These are phyloP conservation scores for Amylostereum areolatum DNA, from an alignment of 1,284 basidiomycete species.

Conservation along the genomic window DNA sequence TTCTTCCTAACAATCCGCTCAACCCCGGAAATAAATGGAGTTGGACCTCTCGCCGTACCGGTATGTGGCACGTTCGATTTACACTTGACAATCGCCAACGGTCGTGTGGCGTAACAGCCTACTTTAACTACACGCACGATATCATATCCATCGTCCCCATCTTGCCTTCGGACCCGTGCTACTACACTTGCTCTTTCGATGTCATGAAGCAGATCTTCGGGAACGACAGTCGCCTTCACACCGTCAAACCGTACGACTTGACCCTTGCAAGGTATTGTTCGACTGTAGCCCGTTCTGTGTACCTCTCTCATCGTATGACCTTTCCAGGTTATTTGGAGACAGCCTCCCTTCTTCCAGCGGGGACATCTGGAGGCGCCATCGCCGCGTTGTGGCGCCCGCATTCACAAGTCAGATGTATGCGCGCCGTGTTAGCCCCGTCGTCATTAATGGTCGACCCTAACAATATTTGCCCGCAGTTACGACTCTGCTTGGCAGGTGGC, in stretches of 20 bases:
- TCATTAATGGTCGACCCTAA: not conserved
- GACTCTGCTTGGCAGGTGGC: not conserved
- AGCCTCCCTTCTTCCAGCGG: constrained; percentile 23
- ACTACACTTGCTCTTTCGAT: not conserved
- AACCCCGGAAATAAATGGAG: not conserved
- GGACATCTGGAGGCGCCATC: constrained; percentile 25
- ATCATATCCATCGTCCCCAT: not conserved
- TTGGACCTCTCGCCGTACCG: not conserved
- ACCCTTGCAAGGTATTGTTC: not conserved
- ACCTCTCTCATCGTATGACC: not conserved
- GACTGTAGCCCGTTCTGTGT: not conserved
- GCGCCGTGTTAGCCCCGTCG: constrained; percentile 17
- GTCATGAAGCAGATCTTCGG: not conserved
- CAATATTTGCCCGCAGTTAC: not conserved
- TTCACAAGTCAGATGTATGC: constrained; percentile 14
- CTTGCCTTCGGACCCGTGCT: not conserved
- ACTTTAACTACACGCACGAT: not conserved
- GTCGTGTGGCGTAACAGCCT: not conserved
- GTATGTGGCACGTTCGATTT: not conserved
- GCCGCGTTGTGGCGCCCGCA: constrained; percentile 24
- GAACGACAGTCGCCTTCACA: not conserved
- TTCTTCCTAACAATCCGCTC: not conserved
- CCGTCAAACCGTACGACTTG: not conserved
- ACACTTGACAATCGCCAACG: not conserved
- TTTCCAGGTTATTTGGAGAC: constrained; percentile 21